phyloP scores from a whole-genome alignment of 495 filamentous ascomycete genomes.

The Aspergillus sparsus region DNA sequence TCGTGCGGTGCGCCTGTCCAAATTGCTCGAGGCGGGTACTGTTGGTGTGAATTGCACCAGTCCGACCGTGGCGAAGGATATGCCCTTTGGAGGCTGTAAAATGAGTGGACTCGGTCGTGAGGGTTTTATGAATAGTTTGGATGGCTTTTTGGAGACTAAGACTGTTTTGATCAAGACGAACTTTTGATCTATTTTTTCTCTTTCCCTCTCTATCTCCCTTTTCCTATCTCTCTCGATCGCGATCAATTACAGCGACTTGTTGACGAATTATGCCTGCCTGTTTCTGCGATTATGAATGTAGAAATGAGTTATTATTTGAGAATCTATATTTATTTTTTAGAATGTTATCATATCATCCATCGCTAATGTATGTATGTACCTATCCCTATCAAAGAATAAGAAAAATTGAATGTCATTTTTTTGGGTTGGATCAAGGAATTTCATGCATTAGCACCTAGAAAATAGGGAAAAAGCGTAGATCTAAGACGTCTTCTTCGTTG shows the following conservation, averaged over 20 bases:
- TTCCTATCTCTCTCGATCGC: no score
- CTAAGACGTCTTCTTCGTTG: conserved; percentile 28
- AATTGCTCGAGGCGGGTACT: conserved; percentile 52
- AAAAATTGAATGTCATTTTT: no score
- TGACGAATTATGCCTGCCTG: no score
- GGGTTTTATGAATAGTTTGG: conserved; percentile 43
- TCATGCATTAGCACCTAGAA: not conserved
- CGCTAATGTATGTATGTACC: no score
- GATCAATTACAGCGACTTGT: no score
- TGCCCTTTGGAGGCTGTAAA: conserved; percentile 89
- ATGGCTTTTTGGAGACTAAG: conserved; percentile 54
- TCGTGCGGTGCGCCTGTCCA: conserved; percentile 39
- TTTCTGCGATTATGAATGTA: no score
- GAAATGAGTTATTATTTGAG: no score
- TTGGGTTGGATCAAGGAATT: no score
- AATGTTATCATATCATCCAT: no score
- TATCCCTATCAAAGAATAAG: no score
- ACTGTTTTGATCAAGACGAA: conserved; percentile 37
- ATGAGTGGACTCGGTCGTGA: conserved; percentile 87
- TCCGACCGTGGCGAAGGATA: conserved; percentile 56
- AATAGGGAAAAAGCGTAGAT: not conserved
- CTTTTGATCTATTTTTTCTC: not conserved
- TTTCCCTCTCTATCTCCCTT: no score
- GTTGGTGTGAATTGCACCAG: conserved; percentile 85
- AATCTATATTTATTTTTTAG: no score